A percentile compares a stretch with the other conserved stretches of the same genome.
These are phyloP conservation scores for Plasmodium vivax DNA, from an alignment of 169 alveolate species.

Conservation along the genomic window DNA sequence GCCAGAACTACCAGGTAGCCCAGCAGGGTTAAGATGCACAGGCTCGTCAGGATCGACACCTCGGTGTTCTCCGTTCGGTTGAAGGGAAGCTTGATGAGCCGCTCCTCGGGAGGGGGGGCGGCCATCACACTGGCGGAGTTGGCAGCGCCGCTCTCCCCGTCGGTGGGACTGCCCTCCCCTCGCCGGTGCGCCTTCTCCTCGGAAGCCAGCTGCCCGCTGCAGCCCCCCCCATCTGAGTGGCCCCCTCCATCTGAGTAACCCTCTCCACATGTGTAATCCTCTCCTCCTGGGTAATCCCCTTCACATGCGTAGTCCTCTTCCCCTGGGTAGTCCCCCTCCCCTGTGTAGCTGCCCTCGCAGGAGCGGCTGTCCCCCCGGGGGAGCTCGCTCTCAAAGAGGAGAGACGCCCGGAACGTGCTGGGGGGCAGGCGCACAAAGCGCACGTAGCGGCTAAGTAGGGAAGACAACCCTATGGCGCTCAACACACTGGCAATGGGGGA, in stretches of 20 bases:
- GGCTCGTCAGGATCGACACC: slow-evolving; percentile 14
- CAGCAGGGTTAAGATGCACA: neutral
- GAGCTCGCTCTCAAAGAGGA: neutral
- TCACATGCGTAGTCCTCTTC: too few species aligned
- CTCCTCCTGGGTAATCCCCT: neutral
- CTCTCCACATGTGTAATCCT: neutral
- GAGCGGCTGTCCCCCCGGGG: neutral
- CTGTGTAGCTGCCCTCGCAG: neutral
- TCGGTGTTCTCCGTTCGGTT: neutral
- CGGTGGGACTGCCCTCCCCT: neutral
- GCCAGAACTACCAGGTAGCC: slow-evolving; percentile 7
- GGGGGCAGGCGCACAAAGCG: neutral
- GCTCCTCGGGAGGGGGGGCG: neutral
- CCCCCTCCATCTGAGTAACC: neutral
- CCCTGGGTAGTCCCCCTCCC: neutral
- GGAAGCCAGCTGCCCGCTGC: neutral
- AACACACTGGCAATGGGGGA: slow-evolving; percentile 91
- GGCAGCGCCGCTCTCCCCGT: neutral
- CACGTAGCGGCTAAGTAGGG: slow-evolving; percentile 82
- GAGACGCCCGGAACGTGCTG: slow-evolving; percentile 1
- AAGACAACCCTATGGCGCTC: slow-evolving; percentile 95
- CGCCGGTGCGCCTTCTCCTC: neutral
- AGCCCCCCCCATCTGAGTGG: neutral
- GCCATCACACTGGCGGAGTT: neutral
- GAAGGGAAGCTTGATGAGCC: neutral